Percentiles rank a stretch among this genome's conserved stretches.
Conservation (phyloP, 2,329 filamentous ascomycete genomes). For the Coniosporium tulheliwenetii region DNA sequence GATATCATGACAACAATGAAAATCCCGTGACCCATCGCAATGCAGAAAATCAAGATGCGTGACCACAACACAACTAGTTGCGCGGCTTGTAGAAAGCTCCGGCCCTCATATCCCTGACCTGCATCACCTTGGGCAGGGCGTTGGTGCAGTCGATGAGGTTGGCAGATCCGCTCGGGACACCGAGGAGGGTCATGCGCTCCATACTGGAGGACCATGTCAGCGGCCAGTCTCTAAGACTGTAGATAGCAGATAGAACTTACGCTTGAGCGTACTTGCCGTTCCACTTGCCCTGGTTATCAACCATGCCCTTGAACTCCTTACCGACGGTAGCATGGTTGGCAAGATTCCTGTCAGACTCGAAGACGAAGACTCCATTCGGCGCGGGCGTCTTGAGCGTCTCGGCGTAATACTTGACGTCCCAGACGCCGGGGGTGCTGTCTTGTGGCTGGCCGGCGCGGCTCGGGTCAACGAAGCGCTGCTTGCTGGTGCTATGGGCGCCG, state of each 20-base stretch:
- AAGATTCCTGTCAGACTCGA: constrained; percentile 16
- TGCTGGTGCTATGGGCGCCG: constrained; percentile 36
- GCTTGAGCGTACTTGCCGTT: constrained; percentile 15
- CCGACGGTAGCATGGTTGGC: constrained; percentile 12
- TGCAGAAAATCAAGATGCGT: too few species aligned
- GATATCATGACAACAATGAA: too few species aligned
- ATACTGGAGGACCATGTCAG: background rate
- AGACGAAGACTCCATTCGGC: constrained; percentile 9
- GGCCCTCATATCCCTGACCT: background rate
- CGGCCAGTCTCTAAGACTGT: constrained; percentile 4
- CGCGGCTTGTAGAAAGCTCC: background rate
- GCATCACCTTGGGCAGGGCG: background rate
- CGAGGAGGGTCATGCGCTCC: background rate
- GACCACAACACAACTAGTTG: too few species aligned
- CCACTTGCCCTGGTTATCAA: constrained; percentile 18
- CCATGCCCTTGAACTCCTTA: constrained; percentile 18
- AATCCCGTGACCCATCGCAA: too few species aligned
- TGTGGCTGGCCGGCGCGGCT: constrained; percentile 22
- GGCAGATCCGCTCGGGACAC: background rate
- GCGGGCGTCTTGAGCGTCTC: constrained; percentile 13
- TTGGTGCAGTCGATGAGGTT: constrained; percentile 1
- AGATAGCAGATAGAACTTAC: background rate
- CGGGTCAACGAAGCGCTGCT: constrained; percentile 30
- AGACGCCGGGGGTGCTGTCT: constrained; percentile 33
- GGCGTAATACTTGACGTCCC: constrained; percentile 35